phyloP scores from a whole-genome alignment of 1,284 basidiomycete species.

The Boletus albobrunnescens region DNA sequence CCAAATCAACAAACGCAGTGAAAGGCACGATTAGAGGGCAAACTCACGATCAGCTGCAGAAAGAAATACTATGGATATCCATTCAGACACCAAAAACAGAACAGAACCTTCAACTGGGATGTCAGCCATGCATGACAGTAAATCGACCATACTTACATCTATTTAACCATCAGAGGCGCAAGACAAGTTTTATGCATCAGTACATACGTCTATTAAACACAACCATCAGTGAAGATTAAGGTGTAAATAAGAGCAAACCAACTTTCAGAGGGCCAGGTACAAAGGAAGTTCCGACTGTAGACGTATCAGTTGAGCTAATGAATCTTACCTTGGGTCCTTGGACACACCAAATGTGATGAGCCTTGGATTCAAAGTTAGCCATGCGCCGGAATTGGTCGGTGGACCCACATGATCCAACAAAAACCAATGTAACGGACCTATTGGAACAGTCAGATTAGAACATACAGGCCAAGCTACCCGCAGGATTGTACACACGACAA shows the following conservation, averaged over 20 bases:
- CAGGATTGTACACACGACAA: slow-evolving; percentile 1
- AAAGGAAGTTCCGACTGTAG: neutral
- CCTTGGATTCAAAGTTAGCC: neutral
- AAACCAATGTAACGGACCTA: slow-evolving; percentile 15
- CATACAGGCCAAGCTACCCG: no score
- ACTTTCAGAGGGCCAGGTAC: neutral
- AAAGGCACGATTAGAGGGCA: neutral
- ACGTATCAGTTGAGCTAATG: neutral
- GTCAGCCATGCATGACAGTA: no score
- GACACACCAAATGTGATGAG: slow-evolving; percentile 3
- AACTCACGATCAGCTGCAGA: neutral
- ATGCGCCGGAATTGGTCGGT: no score
- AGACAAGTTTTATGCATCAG: no score
- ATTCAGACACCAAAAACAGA: neutral
- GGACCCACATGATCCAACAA: slow-evolving; percentile 10
- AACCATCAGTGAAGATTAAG: neutral
- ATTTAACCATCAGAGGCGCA: neutral
- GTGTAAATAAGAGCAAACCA: neutral
- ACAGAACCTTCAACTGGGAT: no score
- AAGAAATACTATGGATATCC: neutral
- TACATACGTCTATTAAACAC: neutral
- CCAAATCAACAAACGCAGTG: neutral
- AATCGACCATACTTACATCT: neutral
- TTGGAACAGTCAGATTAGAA: neutral
- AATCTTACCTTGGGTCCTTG: no score